Evolutionary conservation across 306 rosid species (phyloP), one percentile per base, ranked within the genome.

Genomic region (Trifolium pratense): DNA sequence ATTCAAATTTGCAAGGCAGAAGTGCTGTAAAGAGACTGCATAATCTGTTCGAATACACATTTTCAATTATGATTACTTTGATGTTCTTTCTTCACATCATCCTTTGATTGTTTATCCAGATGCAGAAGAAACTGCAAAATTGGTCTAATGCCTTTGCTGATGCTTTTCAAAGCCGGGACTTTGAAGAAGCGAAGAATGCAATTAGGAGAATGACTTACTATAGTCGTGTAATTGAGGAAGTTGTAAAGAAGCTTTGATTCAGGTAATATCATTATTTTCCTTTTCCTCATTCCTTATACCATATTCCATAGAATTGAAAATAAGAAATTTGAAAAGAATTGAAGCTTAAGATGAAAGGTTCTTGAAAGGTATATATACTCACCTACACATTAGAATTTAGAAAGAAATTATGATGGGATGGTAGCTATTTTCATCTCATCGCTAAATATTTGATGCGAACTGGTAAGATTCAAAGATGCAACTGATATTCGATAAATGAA

Each of bases 161-260:
- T 69, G 89, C 97, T 58, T 87, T 84, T 64, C 78, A 46, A 75
- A 78, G 76, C 68, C 87, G 32, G 64, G 78, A 84, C 55, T 91
- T 83, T 56, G 84, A 80, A 48, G 95, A 91, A n/a, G 98, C 98
- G 3, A 63, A 81, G 68, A 63, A 74, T 71, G 81, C 87, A 12
- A 85, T 90, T 48, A 87, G 77, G 75, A 77, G 93, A 71, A 95
- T 91, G 97, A 91, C 85, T 23, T 94, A 94, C 81, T 95, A 95
- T 77, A 82, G 83, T 70, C 95, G 91, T 25, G 97, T 84, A 36
- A 91, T 68, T 52, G 95, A 95, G 72, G 96, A 87, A 82, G 87
- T 86, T 51, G 76, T 82, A 39, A 95, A 87, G 88, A 91, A 74
- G 84, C 90, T 86, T 42, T 91, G 76, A 81, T 62, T 36, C 57